Evolutionary conservation across 345 rosid genomes (phyloP).

Genomic region (Eucalyptus erythrocorys): DNA sequence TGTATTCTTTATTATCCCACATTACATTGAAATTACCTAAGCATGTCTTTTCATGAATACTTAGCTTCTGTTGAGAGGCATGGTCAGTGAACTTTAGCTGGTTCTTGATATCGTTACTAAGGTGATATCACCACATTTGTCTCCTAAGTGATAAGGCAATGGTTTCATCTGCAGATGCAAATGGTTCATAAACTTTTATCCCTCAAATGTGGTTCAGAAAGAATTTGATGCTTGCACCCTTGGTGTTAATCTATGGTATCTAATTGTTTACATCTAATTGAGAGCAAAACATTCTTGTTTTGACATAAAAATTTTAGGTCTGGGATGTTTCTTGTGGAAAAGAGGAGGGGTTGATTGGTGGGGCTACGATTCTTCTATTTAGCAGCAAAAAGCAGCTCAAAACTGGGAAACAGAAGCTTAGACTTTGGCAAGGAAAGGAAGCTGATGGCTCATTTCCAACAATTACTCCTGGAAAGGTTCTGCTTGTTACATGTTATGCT

Average conservation of each 20-base stretch:
- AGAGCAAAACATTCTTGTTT: not conserved
- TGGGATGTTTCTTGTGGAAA: constrained; percentile 90
- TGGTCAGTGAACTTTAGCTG: not conserved
- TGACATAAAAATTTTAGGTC: constrained; percentile 32
- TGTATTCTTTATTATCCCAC: not conserved
- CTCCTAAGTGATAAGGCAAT: not conserved
- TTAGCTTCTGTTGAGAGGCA: not conserved
- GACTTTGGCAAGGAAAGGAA: constrained; percentile 80
- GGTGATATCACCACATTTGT: not conserved
- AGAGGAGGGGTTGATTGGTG: constrained; percentile 80
- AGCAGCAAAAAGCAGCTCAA: constrained; percentile 82
- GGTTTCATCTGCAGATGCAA: not conserved
- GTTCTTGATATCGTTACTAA: not conserved
- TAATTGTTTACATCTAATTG: not conserved
- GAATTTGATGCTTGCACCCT: not conserved
- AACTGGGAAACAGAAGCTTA: constrained; percentile 92
- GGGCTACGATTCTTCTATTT: constrained; percentile 82
- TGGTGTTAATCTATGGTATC: not conserved
- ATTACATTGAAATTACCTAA: not conserved
- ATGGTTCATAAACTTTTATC: not conserved
- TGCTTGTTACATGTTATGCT: not conserved
- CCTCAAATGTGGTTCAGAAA: not conserved
- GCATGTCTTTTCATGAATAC: not conserved
- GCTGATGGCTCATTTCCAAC: constrained; percentile 89
- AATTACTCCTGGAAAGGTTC: constrained; percentile 91